Percentiles rank a stretch among this genome's conserved stretches.
Evolutionary conservation across 345 rosid genomes (phyloP).

Genomic region (Boechera divaricarpa): DNA sequence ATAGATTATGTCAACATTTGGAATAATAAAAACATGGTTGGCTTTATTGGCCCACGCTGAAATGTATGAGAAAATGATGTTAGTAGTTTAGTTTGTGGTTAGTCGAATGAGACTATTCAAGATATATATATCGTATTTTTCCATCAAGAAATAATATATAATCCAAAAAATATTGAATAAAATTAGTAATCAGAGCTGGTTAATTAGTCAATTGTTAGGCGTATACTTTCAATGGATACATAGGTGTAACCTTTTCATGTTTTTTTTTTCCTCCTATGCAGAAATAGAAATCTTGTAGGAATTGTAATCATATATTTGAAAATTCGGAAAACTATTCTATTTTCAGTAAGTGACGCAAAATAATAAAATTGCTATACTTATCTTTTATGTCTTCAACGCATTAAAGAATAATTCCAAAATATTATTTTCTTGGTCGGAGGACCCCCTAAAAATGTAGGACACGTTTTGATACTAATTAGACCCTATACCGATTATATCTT

Average conservation of each 20-base stretch:
- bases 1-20: constrained; percentile 21
- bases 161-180: not conserved
- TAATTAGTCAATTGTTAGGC: not conserved
- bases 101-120: constrained; percentile 40
- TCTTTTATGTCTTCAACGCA: constrained; percentile 21
- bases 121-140: not conserved
- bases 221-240: not conserved
- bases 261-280: not conserved
- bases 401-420: constrained; percentile 8
- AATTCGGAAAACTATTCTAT: not conserved
- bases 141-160: not conserved
- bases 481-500: constrained; percentile 17
- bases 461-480: constrained; percentile 36
- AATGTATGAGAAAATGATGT: constrained; percentile 42
- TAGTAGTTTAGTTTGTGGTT: constrained; percentile 48
- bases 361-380: constrained; percentile 17
- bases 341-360: not conserved
- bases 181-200: constrained; percentile 5
- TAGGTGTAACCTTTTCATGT: not conserved
- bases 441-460: constrained; percentile 27
- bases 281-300: not conserved
- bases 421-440: constrained; percentile 36
- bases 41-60: constrained; percentile 46
- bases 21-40: constrained; percentile 35
- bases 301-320: not conserved